Percentiles rank a stretch among this genome's conserved stretches.
These are phyloP conservation scores for Porcisia hertigi DNA, from an alignment of 208 protist genomes.

Conservation along the genomic window DNA sequence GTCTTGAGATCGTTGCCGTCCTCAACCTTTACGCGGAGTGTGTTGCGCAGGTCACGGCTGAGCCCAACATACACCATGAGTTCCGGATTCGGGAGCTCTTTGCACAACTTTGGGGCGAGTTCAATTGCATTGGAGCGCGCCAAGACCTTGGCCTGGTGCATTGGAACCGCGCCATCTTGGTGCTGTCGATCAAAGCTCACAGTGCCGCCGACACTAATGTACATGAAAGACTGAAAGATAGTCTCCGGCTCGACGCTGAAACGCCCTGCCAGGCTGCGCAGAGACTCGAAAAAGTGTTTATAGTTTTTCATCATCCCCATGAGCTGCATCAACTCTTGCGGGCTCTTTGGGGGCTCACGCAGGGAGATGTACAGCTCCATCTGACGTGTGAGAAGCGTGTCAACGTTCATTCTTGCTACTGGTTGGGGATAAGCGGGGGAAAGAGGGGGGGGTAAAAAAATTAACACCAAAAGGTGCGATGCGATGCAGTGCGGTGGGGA, in stretches of 20 bases:
- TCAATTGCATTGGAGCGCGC: slow-evolving; percentile 65
- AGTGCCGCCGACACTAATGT: slow-evolving; percentile 72
- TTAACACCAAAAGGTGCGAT: too few species aligned
- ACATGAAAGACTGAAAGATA: slow-evolving; percentile 88
- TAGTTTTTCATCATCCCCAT: slow-evolving; percentile 65
- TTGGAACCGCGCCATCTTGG: slow-evolving; percentile 76
- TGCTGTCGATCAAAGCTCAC: slow-evolving; percentile 84
- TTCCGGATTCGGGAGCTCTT: slow-evolving; percentile 47
- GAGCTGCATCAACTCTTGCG: slow-evolving; percentile 62
- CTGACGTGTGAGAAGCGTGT: slow-evolving; percentile 79
- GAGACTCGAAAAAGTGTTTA: slow-evolving; percentile 55
- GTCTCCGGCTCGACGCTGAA: slow-evolving; percentile 55
- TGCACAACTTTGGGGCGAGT: slow-evolving; percentile 61
- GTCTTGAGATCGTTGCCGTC: slow-evolving; percentile 86
- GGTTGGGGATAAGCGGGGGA: neutral
- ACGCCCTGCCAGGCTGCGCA: slow-evolving; percentile 41
- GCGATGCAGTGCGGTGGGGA: too few species aligned
- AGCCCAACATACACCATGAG: slow-evolving; percentile 72
- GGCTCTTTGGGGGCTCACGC: slow-evolving; percentile 66
- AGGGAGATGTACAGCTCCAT: slow-evolving; percentile 88
- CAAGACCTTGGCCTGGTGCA: slow-evolving; percentile 93
- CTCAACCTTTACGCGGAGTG: slow-evolving; percentile 87
- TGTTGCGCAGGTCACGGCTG: slow-evolving; percentile 63
- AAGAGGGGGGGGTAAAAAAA: neutral
- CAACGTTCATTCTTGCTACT: slow-evolving; percentile 53